phyloP scores from a whole-genome alignment of 495 filamentous ascomycete species.

The Aspergillus diversus region DNA sequence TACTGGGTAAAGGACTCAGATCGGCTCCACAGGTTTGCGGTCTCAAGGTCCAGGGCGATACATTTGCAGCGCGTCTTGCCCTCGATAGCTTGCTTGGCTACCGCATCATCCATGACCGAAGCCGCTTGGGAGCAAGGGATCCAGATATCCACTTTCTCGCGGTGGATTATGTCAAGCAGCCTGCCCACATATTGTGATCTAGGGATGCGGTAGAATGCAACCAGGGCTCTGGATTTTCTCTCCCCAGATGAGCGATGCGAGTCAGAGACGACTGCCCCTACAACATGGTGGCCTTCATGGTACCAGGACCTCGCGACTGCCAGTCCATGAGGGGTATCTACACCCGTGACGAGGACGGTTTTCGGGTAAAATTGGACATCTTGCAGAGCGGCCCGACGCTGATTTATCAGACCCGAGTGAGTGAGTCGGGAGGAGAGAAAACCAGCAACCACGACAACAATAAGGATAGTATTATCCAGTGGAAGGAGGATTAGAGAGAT shows the following conservation, averaged over 20 bases:
- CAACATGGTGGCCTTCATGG: constrained; percentile 66
- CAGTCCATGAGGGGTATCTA: constrained; percentile 70
- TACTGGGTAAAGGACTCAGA: constrained; percentile 62
- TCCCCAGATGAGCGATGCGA: constrained; percentile 44
- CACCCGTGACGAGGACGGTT: constrained; percentile 72
- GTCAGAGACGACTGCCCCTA: constrained; percentile 71
- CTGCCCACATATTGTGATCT: constrained; percentile 49
- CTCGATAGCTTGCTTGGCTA: constrained; percentile 65
- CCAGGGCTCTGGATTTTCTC: constrained; percentile 50
- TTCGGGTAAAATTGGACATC: constrained; percentile 53
- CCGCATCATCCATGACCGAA: constrained; percentile 63
- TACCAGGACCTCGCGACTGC: constrained; percentile 68
- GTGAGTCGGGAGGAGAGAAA: constrained; percentile 25
- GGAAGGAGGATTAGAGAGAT: constrained; percentile 55
- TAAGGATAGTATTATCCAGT: constrained; percentile 53
- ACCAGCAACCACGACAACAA: constrained; percentile 38
- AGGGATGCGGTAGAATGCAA: constrained; percentile 57
- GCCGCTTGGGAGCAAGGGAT: constrained; percentile 68
- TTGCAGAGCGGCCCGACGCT: constrained; percentile 33
- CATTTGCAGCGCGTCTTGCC: constrained; percentile 59
- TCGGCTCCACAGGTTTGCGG: constrained; percentile 56
- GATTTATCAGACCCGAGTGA: constrained; percentile 15
- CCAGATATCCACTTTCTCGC: constrained; percentile 72
- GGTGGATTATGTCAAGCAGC: constrained; percentile 59
- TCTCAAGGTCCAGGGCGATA: constrained; percentile 57